Evolutionary conservation across 2,329 filamentous ascomycete species (phyloP).

Genomic region (Rugonectria rugulosa): DNA sequence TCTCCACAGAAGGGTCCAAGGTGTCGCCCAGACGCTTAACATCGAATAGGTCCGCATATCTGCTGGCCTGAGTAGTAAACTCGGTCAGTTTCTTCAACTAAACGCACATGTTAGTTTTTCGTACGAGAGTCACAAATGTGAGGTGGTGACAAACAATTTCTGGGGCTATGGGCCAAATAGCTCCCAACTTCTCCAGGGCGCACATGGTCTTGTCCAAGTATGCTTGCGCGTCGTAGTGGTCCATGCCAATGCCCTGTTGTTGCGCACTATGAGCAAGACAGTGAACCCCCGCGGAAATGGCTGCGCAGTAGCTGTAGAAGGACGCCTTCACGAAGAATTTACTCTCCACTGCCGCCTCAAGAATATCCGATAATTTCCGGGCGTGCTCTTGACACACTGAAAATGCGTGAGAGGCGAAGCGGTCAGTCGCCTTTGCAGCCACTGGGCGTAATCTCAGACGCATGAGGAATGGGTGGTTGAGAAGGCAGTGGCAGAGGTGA

Average conservation of each 20-base stretch:
- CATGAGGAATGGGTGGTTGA: slow-evolving; percentile 60
- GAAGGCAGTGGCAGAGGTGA: slow-evolving; percentile 47
- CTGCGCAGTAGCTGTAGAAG: slow-evolving; percentile 22
- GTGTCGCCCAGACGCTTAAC: slow-evolving; percentile 8
- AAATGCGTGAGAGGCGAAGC: slow-evolving; percentile 13
- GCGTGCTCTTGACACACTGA: slow-evolving; percentile 14
- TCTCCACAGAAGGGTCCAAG: slow-evolving; percentile 12
- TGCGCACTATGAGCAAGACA: slow-evolving; percentile 16
- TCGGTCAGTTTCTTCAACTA: slow-evolving; percentile 11
- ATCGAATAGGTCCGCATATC: slow-evolving; percentile 12
- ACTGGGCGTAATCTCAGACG: slow-evolving; percentile 49
- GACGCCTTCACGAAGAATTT: slow-evolving; percentile 16
- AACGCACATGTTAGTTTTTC: background rate
- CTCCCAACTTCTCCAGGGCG: slow-evolving; percentile 1
- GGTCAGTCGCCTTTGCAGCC: slow-evolving; percentile 4
- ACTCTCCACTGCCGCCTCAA: slow-evolving; percentile 2
- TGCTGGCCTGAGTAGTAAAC: background rate
- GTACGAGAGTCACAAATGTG: too few relatives aligned
- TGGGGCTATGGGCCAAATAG: slow-evolving; percentile 19
- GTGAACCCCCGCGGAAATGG: slow-evolving; percentile 24
- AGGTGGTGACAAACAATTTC: slow-evolving; percentile 14
- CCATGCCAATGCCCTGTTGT: slow-evolving; percentile 9
- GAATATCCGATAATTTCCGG: slow-evolving; percentile 11
- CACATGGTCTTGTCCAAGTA: slow-evolving; percentile 16
- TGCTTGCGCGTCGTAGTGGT: slow-evolving; percentile 7